phyloP scores from a whole-genome alignment of 2,329 filamentous ascomycete species.

The Diaporthe nobilis region DNA sequence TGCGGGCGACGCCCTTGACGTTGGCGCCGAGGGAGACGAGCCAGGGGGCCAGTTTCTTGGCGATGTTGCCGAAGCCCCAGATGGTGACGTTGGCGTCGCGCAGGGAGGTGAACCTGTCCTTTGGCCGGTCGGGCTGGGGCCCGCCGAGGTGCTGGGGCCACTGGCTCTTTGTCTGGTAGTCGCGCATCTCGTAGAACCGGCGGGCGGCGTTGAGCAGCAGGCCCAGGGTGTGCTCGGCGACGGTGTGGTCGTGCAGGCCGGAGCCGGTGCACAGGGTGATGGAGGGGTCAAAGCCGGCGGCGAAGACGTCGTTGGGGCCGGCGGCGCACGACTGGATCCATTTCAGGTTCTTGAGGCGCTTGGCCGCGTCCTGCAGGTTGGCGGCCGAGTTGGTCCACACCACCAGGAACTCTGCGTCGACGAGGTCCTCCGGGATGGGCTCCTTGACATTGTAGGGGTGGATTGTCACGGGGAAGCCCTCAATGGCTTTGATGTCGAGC shows the following conservation, averaged over 20 bases:
- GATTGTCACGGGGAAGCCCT: conserved; percentile 72
- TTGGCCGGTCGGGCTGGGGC: conserved; percentile 69
- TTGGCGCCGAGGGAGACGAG: conserved; percentile 68
- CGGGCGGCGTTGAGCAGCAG: conserved; percentile 69
- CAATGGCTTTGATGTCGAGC: conserved; percentile 67
- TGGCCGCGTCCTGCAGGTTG: conserved; percentile 71
- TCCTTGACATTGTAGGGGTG: conserved; percentile 71
- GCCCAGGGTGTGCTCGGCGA: conserved; percentile 75
- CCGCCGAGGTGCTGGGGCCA: conserved; percentile 76
- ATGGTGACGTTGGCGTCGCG: conserved; percentile 70
- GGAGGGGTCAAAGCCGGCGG: conserved; percentile 69
- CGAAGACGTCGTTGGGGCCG: conserved; percentile 75
- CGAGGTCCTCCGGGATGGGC: conserved; percentile 68
- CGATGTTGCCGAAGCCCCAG: conserved; percentile 79
- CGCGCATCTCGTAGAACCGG: conserved; percentile 74
- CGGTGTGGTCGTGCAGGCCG: conserved; percentile 74
- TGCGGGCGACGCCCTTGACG: conserved; percentile 71
- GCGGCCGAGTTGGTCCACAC: conserved; percentile 72
- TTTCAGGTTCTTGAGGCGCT: conserved; percentile 67
- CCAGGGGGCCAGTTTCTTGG: conserved; percentile 70
- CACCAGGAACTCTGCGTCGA: conserved; percentile 72
- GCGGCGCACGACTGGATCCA: conserved; percentile 79
- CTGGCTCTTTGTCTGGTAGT: conserved; percentile 68
- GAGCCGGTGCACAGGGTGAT: conserved; percentile 72
- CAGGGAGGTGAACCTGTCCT: conserved; percentile 68